phyloP scores from a whole-genome alignment of 306 rosid genomes.

The Biancaea sappan region DNA sequence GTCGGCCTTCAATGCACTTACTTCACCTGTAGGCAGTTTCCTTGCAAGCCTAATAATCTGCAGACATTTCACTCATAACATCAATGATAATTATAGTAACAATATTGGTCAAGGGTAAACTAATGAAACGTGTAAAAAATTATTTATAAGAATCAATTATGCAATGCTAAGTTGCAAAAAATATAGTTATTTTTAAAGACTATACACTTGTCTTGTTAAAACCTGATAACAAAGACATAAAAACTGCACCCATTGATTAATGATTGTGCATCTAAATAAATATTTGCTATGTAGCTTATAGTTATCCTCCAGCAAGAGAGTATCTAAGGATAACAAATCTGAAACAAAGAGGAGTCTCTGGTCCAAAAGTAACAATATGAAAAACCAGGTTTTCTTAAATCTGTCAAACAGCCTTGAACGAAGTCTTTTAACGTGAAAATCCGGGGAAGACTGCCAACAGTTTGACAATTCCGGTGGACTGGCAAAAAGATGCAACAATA shows the following conservation, averaged over 20 bases:
- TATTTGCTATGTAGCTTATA: background rate
- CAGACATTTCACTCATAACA: constrained; percentile 30
- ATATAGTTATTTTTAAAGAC: too few relatives aligned
- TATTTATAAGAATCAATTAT: too few relatives aligned
- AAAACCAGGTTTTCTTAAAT: background rate
- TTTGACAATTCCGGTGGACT: background rate
- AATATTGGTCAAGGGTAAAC: too few relatives aligned
- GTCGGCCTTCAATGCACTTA: constrained; percentile 53
- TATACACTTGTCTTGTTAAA: too few relatives aligned
- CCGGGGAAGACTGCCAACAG: background rate
- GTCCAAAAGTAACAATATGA: background rate
- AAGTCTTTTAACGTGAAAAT: background rate
- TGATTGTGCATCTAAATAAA: background rate
- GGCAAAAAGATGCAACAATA: constrained; percentile 7
- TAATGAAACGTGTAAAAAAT: too few relatives aligned
- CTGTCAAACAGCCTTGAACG: background rate
- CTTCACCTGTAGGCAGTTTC: constrained; percentile 91
- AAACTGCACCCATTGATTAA: background rate
- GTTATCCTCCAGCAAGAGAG: background rate
- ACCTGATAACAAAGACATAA: too few relatives aligned
- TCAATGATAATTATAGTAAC: background rate
- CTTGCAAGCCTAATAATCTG: constrained; percentile 89
- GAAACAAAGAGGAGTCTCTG: background rate
- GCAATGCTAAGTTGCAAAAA: too few relatives aligned
- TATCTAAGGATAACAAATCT: background rate